Evolutionary conservation across 2,329 filamentous ascomycete genomes (phyloP), one percentile per base, ranked within the genome.

Genomic region (Coleophoma crateriformis): DNA sequence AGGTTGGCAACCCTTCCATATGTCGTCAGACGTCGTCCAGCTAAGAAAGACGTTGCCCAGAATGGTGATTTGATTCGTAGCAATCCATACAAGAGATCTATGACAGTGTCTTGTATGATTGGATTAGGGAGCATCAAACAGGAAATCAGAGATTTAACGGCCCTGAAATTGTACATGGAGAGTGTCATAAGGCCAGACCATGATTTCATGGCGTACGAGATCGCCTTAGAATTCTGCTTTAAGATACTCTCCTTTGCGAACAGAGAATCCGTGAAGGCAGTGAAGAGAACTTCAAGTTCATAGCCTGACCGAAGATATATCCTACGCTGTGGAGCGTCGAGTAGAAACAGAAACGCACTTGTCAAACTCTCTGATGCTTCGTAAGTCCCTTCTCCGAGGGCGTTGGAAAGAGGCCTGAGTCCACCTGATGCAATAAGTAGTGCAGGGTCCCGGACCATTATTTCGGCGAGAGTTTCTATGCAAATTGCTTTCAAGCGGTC

Each of bases 1-100:
- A 97, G 72, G 53, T 90, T 94, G 7, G 90, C 84, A 35, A 97
- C 91, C 60, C 95, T 81, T n/a, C 91, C 92, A 66, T 99, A 99
- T 0, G 94, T 99, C 1, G 95, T 99, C 43, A 99, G 74, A 52
- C 95, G 79, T 56, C 94, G 82, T 7, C 94, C 95, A 34, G 95
- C 94, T 43, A 99, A 78, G 65, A 96, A 99, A 0, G 92, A 95
- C 0, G 90, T 91, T 7, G 94, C 95, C 94, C 94, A 99, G 8
- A 90, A 85, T 40, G 94, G 84, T 51, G 91, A 86, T 59, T 97
- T 97, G 63, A 99, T 96, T 34, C 92, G 84, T 46, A 99, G 69
- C 3, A 85, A 66, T 0, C 77, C 77, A 61, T 95, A 96, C 15
- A 99, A 70, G 12, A 99, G 73, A 65, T 99, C 94, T 53, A 99